Conservation (phyloP, 2,329 filamentous ascomycete species). For the Nothomitra cinnamomea region DNA sequence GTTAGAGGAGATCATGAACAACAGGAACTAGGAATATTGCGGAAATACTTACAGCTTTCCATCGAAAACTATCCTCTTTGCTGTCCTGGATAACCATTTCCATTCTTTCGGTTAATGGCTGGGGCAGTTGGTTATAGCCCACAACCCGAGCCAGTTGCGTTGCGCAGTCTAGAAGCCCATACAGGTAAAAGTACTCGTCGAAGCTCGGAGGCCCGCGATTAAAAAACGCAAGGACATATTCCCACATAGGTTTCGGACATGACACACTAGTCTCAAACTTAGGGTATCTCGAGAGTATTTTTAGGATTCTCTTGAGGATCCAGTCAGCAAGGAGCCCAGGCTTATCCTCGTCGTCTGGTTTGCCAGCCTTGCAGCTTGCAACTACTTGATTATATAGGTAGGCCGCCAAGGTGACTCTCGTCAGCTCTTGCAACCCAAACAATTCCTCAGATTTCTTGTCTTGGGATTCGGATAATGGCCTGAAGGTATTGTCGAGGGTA, state of each 20-base stretch:
- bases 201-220: neutral
- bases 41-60: constrained; percentile 3
- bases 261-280: neutral
- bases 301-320: neutral
- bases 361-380: neutral
- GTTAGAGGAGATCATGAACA: neutral
- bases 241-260: neutral
- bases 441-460: neutral
- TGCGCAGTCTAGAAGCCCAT: constrained; percentile 2
- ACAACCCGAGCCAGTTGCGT: neutral
- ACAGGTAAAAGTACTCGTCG: constrained; percentile 1
- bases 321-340: neutral
- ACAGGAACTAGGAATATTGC: neutral
- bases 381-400: neutral
- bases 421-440: neutral
- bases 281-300: neutral
- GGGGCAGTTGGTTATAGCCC: neutral
- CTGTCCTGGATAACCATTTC: neutral
- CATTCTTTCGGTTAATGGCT: neutral
- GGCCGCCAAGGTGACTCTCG: neutral
- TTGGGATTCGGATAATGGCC: neutral
- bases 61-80: neutral
- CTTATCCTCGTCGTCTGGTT: no score
- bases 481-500: neutral
- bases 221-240: neutral